Percentiles rank a stretch among this genome's conserved stretches.
Evolutionary conservation across 2,329 filamentous ascomycete genomes (phyloP).

Genomic region (Trichoderma guizhouense): DNA sequence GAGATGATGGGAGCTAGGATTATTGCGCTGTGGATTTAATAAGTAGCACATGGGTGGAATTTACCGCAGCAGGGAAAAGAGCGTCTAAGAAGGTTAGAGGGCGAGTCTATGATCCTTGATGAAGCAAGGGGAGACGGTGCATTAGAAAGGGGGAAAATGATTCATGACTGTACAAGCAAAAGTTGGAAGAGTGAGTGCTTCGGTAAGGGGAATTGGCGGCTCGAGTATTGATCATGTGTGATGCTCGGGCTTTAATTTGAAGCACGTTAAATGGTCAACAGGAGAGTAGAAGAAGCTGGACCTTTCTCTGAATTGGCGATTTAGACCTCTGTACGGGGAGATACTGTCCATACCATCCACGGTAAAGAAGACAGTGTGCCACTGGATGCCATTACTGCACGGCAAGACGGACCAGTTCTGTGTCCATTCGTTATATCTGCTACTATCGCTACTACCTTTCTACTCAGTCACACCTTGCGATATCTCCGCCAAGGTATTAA

Average conservation of each 20-base stretch:
- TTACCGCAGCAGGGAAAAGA: background rate
- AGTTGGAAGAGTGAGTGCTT: background rate
- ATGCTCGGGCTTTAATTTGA: background rate
- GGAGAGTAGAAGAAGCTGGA: background rate
- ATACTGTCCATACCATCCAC: background rate
- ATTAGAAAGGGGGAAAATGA: background rate
- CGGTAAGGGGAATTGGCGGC: background rate
- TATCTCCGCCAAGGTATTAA: too few species aligned
- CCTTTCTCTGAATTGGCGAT: background rate
- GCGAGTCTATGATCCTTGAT: background rate
- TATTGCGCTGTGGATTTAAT: background rate
- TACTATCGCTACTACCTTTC: background rate
- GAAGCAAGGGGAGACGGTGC: background rate
- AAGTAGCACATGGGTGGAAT: too few species aligned
- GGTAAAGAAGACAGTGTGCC: background rate
- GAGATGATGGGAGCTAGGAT: background rate
- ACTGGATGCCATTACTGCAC: background rate
- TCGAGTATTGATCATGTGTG: background rate
- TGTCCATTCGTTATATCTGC: background rate
- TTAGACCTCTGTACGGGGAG: background rate
- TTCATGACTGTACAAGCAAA: background rate
- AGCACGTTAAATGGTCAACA: background rate
- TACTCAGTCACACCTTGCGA: background rate
- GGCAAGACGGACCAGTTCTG: background rate
- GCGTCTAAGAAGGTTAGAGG: background rate